Base-by-base conservation (phyloP, 2,329 filamentous ascomycete species). In the Fusarium euwallaceae region DNA sequence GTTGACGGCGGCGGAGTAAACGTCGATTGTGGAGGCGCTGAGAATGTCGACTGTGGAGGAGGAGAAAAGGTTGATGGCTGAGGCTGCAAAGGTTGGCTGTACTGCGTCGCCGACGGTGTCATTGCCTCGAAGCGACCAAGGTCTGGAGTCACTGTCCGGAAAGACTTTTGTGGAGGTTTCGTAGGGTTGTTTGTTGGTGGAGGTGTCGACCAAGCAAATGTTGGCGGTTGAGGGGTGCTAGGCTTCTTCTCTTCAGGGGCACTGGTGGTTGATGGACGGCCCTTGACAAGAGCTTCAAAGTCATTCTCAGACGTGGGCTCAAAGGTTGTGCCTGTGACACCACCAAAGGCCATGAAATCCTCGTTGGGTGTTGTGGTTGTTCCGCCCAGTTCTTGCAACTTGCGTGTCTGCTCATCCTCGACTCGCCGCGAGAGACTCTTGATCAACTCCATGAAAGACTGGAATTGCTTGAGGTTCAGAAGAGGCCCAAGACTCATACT, bases 231-330 rank as follows among this genome's bases (percentile, higher is more conserved):
- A 4, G 86, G 80, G 4, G 84, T 83, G 56, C 81, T 81, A 14
- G 83, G 77, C 14, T 81, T 55, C 16, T 81, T 55, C 27, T 55
- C 51, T 16, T 55, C 51, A 55, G 51, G 51, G 51, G 51, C 27
- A n/a, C 10, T 71, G 22, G 79, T 78, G 66, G 80, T 82, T 32
- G 79, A 76, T 55, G 76, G 78, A 14, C 82, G 83, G 10, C 96
- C 96, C 79, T 97, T 95, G 61, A 99, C 95, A 3, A 99, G 90
- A 2, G 90, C 90, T 81, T 98, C 95, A 79, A 98, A 99, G 79
- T 97, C 95, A 68, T 93, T 90, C 59, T 93, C 88, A 55, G 51
- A 55, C 4, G 86, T 87, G 5, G 88, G 78, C 61, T 91, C 87
- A 65, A 91, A 89, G 0, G 86, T 84, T 3, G 88, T 89, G 29